Evolutionary conservation across 2,329 filamentous ascomycete species (phyloP), one percentile per base, ranked within the genome.

Genomic region (Periconia sp.): DNA sequence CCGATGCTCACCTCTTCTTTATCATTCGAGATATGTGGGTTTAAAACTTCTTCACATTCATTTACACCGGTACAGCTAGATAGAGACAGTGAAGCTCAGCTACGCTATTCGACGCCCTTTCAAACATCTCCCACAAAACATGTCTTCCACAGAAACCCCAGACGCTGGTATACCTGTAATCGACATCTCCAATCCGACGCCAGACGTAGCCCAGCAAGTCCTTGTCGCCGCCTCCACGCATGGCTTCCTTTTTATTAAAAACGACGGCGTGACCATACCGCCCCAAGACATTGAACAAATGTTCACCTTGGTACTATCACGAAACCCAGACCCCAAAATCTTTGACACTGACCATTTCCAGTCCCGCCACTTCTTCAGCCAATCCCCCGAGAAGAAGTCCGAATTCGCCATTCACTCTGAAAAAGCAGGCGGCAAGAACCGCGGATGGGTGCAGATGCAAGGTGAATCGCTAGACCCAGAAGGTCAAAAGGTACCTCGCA

Each of bases 241-340:
- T 71, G 92, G 92, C 48, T 97, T 97, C 70, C 82, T 96, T 48
- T 97, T 94, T 66, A 84, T 97, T 60, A 86, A 84, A 63, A 92
- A 89, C 62, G 79, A 83, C 16, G 86, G 85, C 30, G 76, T 78
- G 10, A 83, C 87, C 5, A 89, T 96, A 34, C 75, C 86, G 0
- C 71, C 78, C 0, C 71, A 79, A 19, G 80, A 85, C 39, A 83
- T 96, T 28, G 78, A 88, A 8, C 74, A 77, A 31, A 85, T 87
- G 7, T 97, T 96, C 74, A 73, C 79, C 11, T 69, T 95, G 63
- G 91, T 94, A 75, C 56, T 72, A 29, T 11, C 17, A 29, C 9
- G 4, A 5, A 3, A 13, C 12, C 13, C 17, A 3, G 8, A 10
- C 4, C 4, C 33, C 5, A 32, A 35, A 19, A 12, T 15, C 13